phyloP scores from a whole-genome alignment of 768 basidiomycete genomes.

The Pleurotus eryngii region DNA sequence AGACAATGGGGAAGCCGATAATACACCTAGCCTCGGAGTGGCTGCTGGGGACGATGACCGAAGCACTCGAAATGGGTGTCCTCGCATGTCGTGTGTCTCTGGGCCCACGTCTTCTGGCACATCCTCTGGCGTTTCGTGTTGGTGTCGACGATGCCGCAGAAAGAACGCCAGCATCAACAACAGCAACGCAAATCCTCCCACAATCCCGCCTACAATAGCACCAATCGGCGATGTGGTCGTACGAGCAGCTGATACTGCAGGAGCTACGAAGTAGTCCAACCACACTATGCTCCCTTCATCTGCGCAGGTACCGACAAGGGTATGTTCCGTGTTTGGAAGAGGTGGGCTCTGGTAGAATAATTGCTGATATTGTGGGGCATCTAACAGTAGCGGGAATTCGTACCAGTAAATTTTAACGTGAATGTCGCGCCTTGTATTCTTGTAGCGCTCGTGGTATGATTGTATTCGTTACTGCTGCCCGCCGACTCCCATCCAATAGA shows the following conservation, averaged over 20 bases:
- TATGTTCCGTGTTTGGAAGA: conserved; percentile 1
- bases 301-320: not conserved
- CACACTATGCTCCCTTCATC: not conserved
- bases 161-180: not conserved
- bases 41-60: no score
- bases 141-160: not conserved
- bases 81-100: no score
- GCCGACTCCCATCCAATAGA: not conserved
- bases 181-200: not conserved
- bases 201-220: not conserved
- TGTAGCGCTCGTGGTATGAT: not conserved
- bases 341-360: conserved; percentile 5
- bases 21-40: no score
- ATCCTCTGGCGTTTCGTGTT: no score
- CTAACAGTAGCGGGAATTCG: not conserved
- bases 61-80: no score
- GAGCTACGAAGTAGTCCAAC: not conserved
- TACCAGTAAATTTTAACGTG: not conserved
- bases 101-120: no score
- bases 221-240: not conserved
- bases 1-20: no score
- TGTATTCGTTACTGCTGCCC: not conserved
- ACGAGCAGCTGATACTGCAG: not conserved
- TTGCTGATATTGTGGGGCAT: not conserved
- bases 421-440: not conserved